A percentile compares a stretch with the other conserved stretches of the same genome.
phyloP scores from a whole-genome alignment of 768 basidiomycete species.

The Ramaria rubella region DNA sequence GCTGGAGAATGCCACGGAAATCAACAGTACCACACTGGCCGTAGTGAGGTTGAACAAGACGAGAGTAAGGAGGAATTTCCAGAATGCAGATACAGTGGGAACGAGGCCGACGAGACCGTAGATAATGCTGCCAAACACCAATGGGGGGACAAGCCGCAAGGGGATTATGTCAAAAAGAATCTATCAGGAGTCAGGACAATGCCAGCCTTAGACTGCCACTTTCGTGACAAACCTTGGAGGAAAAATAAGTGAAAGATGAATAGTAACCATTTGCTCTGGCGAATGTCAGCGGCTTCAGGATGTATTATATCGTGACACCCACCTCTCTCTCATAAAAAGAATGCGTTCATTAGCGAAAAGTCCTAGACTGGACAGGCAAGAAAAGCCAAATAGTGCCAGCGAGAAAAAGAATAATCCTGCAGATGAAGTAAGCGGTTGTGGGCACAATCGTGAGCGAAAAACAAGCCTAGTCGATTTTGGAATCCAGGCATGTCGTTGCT shows the following conservation, averaged over 20 bases:
- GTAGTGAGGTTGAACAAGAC: conserved; percentile 97
- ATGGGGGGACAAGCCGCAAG: conserved; percentile 86
- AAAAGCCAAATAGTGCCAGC: conserved; percentile 94
- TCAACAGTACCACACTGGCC: conserved; percentile 82
- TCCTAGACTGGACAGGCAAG: conserved; percentile 88
- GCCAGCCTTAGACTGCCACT: background rate
- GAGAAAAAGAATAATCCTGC: conserved; percentile 94
- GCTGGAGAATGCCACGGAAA: conserved; percentile 85
- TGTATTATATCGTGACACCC: conserved; percentile 12
- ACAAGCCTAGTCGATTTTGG: conserved; percentile 84
- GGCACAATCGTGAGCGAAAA: background rate
- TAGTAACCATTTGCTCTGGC: conserved; percentile 94
- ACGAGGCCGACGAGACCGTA: conserved; percentile 95
- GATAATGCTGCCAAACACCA: conserved; percentile 93
- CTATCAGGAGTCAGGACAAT: conserved; percentile 28
- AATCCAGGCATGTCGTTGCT: conserved; percentile 94
- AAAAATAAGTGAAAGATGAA: conserved; percentile 92
- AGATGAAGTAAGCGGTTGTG: background rate
- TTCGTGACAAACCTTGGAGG: conserved; percentile 62
- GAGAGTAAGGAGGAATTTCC: conserved; percentile 96
- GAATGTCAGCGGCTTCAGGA: background rate
- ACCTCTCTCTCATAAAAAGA: conserved; percentile 98
- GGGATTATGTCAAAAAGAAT: conserved; percentile 96
- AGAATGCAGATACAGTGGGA: conserved; percentile 81
- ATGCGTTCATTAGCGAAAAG: conserved; percentile 94